Evolutionary conservation across 371 early-diverging fungal species (phyloP), one percentile per base, ranked within the genome.

Genomic region (Mortierella sp.): DNA sequence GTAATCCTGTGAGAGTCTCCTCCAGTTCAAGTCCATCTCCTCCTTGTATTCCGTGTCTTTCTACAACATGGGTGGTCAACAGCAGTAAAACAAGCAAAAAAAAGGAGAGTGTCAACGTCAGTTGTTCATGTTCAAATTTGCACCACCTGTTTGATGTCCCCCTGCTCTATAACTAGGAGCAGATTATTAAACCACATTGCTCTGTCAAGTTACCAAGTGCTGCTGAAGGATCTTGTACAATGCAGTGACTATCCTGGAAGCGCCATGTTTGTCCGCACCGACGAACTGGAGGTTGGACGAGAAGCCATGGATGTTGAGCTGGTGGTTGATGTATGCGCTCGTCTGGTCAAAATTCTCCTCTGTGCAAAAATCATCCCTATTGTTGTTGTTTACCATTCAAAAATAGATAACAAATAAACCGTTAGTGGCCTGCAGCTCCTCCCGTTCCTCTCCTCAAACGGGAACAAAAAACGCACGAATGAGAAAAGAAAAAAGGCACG

Each of bases 21-120:
- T 79, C 81, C 82, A 85, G 50, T 85, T 85, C 72, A 81, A 45
- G 45, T 81, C 86, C 80, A 85, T 85, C 45, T 85, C 86, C 14
- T 85, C 82, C 71, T 81, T 81, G 75, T 85, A 80, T 68, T 81
- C 73, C 2, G 71, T 55, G 50, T 85, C 77, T 74, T 82, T 85
- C 82, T 85, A 65, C 42, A 65, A 81, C 24, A 58, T 3, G 28
- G 28, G 2, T 31, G 5, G 26, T 26, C 44, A 7, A 47, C 2
- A 48, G 8, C 28, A 48, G 68, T 47, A 16, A 48, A 14, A 26
- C 31, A 52, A 19, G 70, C 42, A 38, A 57, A n/a, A 70, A 10
- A 57, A 28, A 28, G 8, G 31, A 60, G 28, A 16, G 63, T 58
- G 0, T 28, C 13, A 11, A 26, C 3, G 58, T 63, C 28, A 63